Conservation (phyloP, 148 eudicot genomes). For the Gaultheria prostrata region DNA sequence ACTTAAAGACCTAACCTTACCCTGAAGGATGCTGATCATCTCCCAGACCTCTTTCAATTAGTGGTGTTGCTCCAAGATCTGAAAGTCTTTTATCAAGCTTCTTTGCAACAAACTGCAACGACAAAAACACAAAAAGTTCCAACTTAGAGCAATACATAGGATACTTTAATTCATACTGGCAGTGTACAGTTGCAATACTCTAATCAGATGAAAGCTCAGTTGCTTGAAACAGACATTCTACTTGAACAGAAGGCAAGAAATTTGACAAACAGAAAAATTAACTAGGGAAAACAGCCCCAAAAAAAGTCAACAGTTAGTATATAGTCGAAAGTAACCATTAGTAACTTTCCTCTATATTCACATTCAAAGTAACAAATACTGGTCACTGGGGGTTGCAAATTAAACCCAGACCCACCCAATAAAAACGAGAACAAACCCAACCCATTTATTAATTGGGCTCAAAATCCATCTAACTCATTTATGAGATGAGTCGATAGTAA, state of each 20-base stretch:
- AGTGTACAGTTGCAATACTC: slow-evolving; percentile 1
- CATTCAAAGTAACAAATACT: not conserved
- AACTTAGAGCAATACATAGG: not conserved
- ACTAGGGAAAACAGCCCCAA: not conserved
- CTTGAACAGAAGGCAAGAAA: slow-evolving; percentile 3
- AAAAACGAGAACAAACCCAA: no score
- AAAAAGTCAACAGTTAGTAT: not conserved
- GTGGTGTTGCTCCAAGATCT: slow-evolving; percentile 70
- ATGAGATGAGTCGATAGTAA: not conserved
- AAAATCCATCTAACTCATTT: no score
- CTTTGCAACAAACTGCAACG: slow-evolving; percentile 90
- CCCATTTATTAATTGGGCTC: no score
- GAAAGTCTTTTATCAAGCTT: slow-evolving; percentile 85
- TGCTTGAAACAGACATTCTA: not conserved
- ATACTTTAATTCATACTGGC: not conserved
- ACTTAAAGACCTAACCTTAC: slow-evolving; percentile 35
- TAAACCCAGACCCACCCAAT: no score
- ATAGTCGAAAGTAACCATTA: not conserved
- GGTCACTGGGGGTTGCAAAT: no score
- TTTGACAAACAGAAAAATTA: not conserved
- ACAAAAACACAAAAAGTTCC: slow-evolving; percentile 3
- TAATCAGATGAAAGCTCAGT: not conserved
- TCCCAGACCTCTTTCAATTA: slow-evolving; percentile 87
- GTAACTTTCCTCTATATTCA: not conserved
- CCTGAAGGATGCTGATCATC: slow-evolving; percentile 99